These are phyloP conservation scores for Xerocomus subilludens DNA, from an alignment of 1,284 basidiomycete species.

Conservation along the genomic window DNA sequence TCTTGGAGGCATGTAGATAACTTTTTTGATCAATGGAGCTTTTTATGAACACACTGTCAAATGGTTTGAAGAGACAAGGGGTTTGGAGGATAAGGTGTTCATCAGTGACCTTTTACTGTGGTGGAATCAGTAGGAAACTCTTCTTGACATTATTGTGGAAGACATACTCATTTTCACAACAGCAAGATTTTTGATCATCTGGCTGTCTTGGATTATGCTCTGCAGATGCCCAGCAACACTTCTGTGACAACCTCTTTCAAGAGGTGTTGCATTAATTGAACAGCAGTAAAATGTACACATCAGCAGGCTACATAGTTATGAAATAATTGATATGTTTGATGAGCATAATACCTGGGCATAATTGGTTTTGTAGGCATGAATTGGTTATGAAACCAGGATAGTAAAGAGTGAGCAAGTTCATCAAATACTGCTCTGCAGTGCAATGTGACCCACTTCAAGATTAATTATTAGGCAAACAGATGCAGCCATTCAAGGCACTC, in stretches of 20 bases:
- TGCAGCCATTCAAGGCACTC: too few species aligned
- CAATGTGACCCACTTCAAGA: too few species aligned
- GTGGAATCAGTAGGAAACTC: constrained; percentile 4
- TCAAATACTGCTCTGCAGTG: too few species aligned
- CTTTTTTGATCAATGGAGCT: neutral
- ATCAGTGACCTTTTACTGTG: neutral
- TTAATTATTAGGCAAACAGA: too few species aligned
- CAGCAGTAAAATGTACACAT: neutral
- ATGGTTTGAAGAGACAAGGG: neutral
- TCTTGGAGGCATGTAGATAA: neutral
- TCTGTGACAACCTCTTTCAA: neutral
- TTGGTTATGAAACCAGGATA: too few species aligned
- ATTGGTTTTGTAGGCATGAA: too few species aligned
- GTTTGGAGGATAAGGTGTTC: neutral
- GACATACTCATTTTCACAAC: too few species aligned
- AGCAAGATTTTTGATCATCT: neutral
- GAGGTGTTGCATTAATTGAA: neutral
- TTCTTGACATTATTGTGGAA: neutral
- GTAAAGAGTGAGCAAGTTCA: too few species aligned
- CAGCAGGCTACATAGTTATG: neutral
- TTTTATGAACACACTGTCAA: constrained; percentile 2
- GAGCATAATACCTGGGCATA: too few species aligned
- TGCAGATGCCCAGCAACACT: neutral
- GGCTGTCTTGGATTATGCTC: neutral
- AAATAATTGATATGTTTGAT: neutral